Base-by-base conservation (phyloP, 495 filamentous ascomycete species). In the Talaromyces trachyspermus region DNA sequence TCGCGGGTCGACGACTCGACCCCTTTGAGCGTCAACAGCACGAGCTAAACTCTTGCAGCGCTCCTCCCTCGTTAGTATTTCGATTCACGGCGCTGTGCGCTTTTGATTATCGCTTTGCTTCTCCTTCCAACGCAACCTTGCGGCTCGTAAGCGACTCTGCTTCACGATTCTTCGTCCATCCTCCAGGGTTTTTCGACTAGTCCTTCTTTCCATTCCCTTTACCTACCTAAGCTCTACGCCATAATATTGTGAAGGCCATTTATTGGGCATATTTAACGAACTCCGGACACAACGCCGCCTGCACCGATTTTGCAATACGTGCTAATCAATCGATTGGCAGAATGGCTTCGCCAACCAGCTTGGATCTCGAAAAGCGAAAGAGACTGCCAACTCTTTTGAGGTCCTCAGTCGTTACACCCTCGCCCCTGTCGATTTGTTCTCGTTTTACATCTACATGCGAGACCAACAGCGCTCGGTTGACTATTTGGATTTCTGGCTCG, bases 391-490 rank as follows among this genome's bases (percentile, higher is more conserved):
- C 86, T 0, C 81, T 97, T 30, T 95, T 92, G 92, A 99, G 62
- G 92, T 97, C 29, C 74, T 99, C 29, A 94, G 88, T 55, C 80
- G 94, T 43, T 79, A 86, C 36, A 99, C 92, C 2, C 74, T 90
- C 15, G 83, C 94, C 36, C 92, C 92, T 0, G 91, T 97, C 29
- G 94, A 97, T 62, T 78, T 99, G 9, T 97, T 92, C 71, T 95
- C 90, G 2, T 97, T 97, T 74, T 97, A 97, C 73, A 97, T 99
- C 57, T 99, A 95, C 67, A 99, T 99, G 92, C 78, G 92, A 48
- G 94, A 99, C 63, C 89, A 96, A 68, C 90, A 97, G 61, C 80
- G 91, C 61, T 95, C 91, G 3, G 89, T 99, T 7, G 92, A 99
- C 57, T 97, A 97, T 56, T 73, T 99, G 11, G 92, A 99, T 63